These are phyloP conservation scores for Viola odorata DNA, from an alignment of 345 rosid genomes.

Conservation along the genomic window DNA sequence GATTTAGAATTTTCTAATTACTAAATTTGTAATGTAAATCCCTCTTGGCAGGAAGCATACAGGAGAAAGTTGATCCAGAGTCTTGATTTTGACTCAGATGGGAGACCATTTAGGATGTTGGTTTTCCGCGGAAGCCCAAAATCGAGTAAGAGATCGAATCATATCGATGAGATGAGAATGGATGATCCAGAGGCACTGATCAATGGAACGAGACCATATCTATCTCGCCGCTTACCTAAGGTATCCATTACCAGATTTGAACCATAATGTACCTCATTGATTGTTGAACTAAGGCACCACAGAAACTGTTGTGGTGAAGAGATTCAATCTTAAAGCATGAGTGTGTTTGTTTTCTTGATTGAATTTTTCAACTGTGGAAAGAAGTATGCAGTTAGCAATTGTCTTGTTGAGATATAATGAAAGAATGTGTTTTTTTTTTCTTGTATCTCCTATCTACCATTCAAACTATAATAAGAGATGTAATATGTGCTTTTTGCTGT, in stretches of 20 bases:
- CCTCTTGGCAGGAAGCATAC: constrained; percentile 31
- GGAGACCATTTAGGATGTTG: constrained; percentile 44
- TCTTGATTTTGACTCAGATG: constrained; percentile 35
- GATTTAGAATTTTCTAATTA: neutral
- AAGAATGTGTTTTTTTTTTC: neutral
- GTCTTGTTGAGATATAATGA: neutral
- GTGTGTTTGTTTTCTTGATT: too few species aligned
- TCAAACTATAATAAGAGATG: neutral
- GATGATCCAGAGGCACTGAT: constrained; percentile 22
- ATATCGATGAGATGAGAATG: constrained; percentile 35
- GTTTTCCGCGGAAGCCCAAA: constrained; percentile 51
- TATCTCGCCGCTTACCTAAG: constrained; percentile 30
- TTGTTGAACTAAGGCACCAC: neutral
- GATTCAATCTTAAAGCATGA: too few species aligned
- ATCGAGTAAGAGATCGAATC: constrained; percentile 25
- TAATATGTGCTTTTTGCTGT: too few species aligned
- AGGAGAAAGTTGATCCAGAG: constrained; percentile 28
- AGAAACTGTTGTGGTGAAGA: too few species aligned
- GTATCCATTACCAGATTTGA: neutral
- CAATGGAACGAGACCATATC: constrained; percentile 6
- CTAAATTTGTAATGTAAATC: neutral
- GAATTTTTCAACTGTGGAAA: too few species aligned
- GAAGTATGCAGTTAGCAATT: too few species aligned
- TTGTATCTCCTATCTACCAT: neutral
- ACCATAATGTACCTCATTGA: neutral